Base-by-base conservation (phyloP, 148 eudicot genomes). In the Fagopyrum homotropicum region DNA sequence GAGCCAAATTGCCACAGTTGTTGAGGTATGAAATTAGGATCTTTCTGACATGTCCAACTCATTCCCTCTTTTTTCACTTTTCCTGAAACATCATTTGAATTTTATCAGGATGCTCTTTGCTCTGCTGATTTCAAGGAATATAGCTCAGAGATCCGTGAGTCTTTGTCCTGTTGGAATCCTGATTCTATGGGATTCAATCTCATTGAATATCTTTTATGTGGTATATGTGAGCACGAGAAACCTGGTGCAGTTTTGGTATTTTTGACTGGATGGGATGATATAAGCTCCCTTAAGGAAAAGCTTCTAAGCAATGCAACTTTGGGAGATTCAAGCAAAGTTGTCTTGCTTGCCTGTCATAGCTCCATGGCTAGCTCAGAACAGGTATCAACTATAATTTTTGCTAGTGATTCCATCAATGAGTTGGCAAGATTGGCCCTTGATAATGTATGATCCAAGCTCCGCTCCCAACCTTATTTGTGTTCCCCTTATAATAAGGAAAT, bases 211-310 rank as follows among this genome's bases (percentile, higher is more conserved):
- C 84, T 95, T 56, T 73, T 95, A 14, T 84, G 88, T 85, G 80
- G 86, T 78, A 92, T 95, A 45, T 95, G 99, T 79, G 91, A 90
- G 84, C 80, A 85, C 75, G 91, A 90, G 81, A 83, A 78, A 64
- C 88, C 94, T 56, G 97, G 99, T 54, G 96, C 99, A 81, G 86
- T 95, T 76, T 82, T 95, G 85, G 90, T 95, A 70, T 95, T 95
- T 78, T 74, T 95, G 96, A 95, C 99, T 61, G 99, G 99, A 74
- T 95, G 97, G 99, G 99, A 95, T 84, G 99, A 92, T 82, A 95
- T 95, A 82, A 89, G 87, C 77, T 90, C 97, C 76, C 83, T 95
- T 26, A 95, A 88, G 85, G 97, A 95, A 48, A 95, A 90, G 86
- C 97, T 95, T 75, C 89, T 78, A 81, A 79, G 85, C 79, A 89